Base-by-base conservation (phyloP, 192 early-diverging fungal genomes). In the Gigaspora rosea region DNA sequence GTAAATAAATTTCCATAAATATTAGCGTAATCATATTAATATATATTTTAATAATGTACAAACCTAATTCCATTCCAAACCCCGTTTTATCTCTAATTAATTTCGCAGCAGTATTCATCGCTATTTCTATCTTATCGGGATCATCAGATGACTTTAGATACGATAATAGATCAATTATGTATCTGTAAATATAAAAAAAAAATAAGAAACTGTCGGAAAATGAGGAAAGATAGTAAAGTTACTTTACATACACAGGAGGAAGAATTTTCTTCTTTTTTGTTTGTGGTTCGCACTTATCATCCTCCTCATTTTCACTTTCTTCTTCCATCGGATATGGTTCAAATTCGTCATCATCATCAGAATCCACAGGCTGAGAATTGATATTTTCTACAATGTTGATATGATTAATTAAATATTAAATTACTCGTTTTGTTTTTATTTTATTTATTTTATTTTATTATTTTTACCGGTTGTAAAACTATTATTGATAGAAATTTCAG, bases 291-390 rank as follows among this genome's bases (percentile, higher is more conserved):
- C n/a, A 57, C 36, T 76, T 46, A 54, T 36, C 71, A 12, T 47
- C 35, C 8, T 54, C 33, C 3, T 57, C 57, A 22, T 76, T 56
- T 56, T 76, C 75, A n/a, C 49, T 67, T 76, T 76, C 75, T 52
- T 65, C 62, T 57, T 68, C 62, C 75, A 76, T 76, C 13, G 75
- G 64, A 65, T 76, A 76, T 20, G 75, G 75, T 27, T 22, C 75
- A 20, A 76, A 76, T 4, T 76, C 75, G 1, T 76, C 75, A 22
- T 65, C 62, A 67, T 65, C 62, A 67, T 74, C 72, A 74, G 72
- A 58, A 74, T 61, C 58, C 8, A 36, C 18, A 8, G 8, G 70
- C 13, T 8, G 41, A 41, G 41, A 41, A 41, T 41, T 7, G 41
- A 41, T 7, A 41, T 41, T 41, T 41, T 41, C 41, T 41, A 7